These are phyloP conservation scores for Carex littledalei DNA, from an alignment of 176 grass and related monocot species.

Conservation along the genomic window DNA sequence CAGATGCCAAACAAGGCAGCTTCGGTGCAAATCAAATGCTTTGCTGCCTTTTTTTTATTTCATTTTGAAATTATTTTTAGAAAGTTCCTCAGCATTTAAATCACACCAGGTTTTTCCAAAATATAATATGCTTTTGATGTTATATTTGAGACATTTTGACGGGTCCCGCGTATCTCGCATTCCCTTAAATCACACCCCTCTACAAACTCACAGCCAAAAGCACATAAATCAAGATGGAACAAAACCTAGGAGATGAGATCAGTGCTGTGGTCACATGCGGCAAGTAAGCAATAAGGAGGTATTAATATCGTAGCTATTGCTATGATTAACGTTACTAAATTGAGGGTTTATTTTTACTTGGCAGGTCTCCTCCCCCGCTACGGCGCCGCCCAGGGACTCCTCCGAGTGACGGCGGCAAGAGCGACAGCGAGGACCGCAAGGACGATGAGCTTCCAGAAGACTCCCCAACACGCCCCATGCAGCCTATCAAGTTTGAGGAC, in stretches of 20 bases:
- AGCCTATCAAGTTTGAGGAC: constrained; percentile 69
- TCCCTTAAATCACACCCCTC: too few relatives aligned
- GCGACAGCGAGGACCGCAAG: constrained; percentile 43
- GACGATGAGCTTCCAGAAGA: constrained; percentile 79
- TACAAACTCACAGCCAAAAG: too few relatives aligned
- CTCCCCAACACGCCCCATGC: constrained; percentile 3
- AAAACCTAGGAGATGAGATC: too few relatives aligned
- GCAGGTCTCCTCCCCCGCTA: constrained; percentile 16
- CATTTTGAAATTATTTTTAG: neutral
- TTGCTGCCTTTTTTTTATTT: neutral
- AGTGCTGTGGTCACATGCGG: too few relatives aligned
- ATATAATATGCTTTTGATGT: neutral
- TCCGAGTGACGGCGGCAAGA: constrained; percentile 56
- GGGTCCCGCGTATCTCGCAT: too few relatives aligned
- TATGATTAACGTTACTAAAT: neutral
- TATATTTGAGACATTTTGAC: too few relatives aligned
- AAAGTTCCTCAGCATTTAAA: neutral
- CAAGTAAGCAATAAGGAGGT: neutral
- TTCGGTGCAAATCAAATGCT: neutral
- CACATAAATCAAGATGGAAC: too few relatives aligned
- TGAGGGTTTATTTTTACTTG: neutral
- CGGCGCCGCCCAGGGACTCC: constrained; percentile 43
- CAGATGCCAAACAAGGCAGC: neutral
- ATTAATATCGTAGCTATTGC: neutral
- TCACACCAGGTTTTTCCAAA: neutral